phyloP scores from a whole-genome alignment of 306 rosid species.

The Pachyrhizus erosus region DNA sequence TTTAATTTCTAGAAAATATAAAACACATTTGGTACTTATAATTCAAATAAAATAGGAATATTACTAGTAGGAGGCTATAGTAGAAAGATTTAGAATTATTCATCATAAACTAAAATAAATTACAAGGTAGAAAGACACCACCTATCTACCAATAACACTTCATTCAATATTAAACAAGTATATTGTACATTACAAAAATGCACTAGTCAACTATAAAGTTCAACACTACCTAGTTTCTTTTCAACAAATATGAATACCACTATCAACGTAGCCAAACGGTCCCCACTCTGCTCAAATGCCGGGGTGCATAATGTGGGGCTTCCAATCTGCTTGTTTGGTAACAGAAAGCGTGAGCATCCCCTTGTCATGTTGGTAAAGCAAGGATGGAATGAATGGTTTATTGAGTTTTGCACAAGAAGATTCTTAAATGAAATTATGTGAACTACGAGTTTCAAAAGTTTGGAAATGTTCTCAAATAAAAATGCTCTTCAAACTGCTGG shows the following conservation, averaged over 20 bases:
- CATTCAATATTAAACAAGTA: neutral
- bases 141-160: neutral
- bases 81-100: too few species aligned
- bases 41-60: too few species aligned
- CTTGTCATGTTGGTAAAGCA: neutral
- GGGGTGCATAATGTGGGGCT: neutral
- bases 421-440: neutral
- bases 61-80: too few species aligned
- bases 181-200: conserved; percentile 23
- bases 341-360: neutral
- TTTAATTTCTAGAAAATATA: too few species aligned
- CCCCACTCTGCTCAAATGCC: neutral
- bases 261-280: neutral
- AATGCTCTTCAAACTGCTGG: neutral
- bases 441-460: neutral
- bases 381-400: neutral
- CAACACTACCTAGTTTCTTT: conserved; percentile 12
- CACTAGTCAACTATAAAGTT: conserved; percentile 3
- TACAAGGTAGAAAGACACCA: neutral
- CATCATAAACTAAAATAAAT: neutral
- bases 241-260: neutral
- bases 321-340: neutral
- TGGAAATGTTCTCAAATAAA: neutral
- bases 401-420: neutral
- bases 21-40: too few species aligned